Base-by-base conservation (phyloP, 2,329 filamentous ascomycete species). In the Shiraia bambusicola region DNA sequence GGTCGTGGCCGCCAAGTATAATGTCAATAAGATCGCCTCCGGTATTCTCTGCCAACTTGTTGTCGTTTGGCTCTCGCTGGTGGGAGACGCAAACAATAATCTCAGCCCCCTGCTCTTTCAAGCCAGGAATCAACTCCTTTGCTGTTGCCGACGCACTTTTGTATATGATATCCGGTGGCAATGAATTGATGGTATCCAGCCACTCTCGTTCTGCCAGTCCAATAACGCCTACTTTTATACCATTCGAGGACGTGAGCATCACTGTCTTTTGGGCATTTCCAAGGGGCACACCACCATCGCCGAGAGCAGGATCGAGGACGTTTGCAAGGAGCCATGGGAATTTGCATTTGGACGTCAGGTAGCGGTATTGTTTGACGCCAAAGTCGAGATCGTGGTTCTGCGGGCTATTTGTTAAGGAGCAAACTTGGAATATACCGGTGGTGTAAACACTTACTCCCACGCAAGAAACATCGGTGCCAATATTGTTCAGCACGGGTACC, bases 341-440 rank as follows among this genome's bases (percentile, higher is more conserved):
- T 15, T 78, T 79, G 71, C 89, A 94, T 63, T 88, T 83, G 25
- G 75, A 74, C 4, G 84, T 77, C 34, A 95, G 74, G 59, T 89
- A 77, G 41, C 81, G 76, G 64, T 91, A 91, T 65, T 95, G 89
- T 40, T 79, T 77, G 28, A 94, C 86, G 10, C 90, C 91, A 69
- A 95, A 95, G 71, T 95, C 91, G 39, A 95, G 81, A 63, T 95
- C 91, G 66, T 95, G 90, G 64, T 95, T 95, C 79, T 89, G 15
- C 6, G 14, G 15, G 28, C 5, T 33, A 8, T 8, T 19, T 9
- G 41, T 66, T 30, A 63, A 52, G 31, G 13, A 8, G 22, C 14
- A n/a, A 11, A 14, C 12, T 35, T 35, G 9, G n/a, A 14, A 16
- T 4, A 15, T 17, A 15, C 24, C 7, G 13, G 31, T 10, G 8